These are phyloP conservation scores for Cucumis melo DNA, from an alignment of 306 rosid genomes.

Conservation along the genomic window DNA sequence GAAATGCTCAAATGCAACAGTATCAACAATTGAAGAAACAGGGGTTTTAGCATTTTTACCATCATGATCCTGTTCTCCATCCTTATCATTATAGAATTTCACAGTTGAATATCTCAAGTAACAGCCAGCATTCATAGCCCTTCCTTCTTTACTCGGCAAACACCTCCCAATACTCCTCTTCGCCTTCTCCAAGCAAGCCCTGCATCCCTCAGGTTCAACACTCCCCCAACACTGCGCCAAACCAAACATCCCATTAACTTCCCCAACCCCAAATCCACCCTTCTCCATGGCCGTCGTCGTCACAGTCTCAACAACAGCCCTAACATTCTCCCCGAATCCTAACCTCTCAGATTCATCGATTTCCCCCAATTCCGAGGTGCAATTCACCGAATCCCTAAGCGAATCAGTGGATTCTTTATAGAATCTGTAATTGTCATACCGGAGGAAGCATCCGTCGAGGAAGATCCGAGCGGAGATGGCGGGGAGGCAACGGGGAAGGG, in stretches of 20 bases:
- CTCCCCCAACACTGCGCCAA: constrained; percentile 83
- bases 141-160: constrained; percentile 46
- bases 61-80: constrained; percentile 2
- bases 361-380: constrained; percentile 19
- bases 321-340: constrained; percentile 14
- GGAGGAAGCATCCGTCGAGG: constrained; percentile 86
- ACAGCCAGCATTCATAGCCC: constrained; percentile 70
- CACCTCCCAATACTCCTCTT: constrained; percentile 25
- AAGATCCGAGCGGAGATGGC: constrained; percentile 44
- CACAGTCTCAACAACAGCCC: constrained; percentile 21
- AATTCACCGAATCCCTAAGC: constrained; percentile 24
- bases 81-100: constrained; percentile 30
- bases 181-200: constrained; percentile 50
- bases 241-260: constrained; percentile 38
- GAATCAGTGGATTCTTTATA: constrained; percentile 23
- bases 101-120: constrained; percentile 61
- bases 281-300: constrained; percentile 12
- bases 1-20: background rate
- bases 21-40: background rate
- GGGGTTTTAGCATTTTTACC: constrained; percentile 15
- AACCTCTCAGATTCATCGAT: constrained; percentile 1
- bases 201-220: constrained; percentile 29
- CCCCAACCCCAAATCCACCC: constrained; percentile 36
- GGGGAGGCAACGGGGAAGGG: constrained; percentile 73
- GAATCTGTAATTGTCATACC: constrained; percentile 66